Conservation (phyloP, 352 stramenopile genomes). For the Albugo laibachii region DNA sequence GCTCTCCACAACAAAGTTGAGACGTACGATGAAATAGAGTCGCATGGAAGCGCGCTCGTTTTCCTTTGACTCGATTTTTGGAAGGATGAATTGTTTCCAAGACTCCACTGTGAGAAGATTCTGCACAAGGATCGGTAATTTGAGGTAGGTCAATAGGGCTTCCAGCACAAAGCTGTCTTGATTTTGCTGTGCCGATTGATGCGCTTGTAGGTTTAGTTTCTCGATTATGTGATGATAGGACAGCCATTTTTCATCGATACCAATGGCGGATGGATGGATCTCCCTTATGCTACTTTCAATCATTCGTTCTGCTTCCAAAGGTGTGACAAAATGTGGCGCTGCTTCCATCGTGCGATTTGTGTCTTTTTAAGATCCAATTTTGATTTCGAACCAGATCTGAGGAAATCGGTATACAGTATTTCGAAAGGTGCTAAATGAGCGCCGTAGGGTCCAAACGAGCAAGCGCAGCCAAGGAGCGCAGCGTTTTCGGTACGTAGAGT, state of each 20-base stretch:
- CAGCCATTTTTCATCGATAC: conserved; percentile 49
- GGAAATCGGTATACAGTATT: too few species aligned
- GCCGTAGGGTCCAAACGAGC: too few species aligned
- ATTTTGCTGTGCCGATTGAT: conserved; percentile 78
- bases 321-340: conserved; percentile 39
- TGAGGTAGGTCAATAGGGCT: conserved; percentile 80
- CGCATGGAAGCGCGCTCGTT: conserved; percentile 45
- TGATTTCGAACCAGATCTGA: too few species aligned
- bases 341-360: background rate
- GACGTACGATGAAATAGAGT: conserved; percentile 79
- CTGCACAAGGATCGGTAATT: conserved; percentile 69
- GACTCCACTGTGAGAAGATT: conserved; percentile 81
- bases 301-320: conserved; percentile 62
- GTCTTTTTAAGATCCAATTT: too few species aligned
- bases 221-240: conserved; percentile 74
- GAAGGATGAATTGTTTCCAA: conserved; percentile 75
- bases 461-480: conserved; percentile 47
- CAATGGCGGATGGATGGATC: conserved; percentile 41
- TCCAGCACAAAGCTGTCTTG: conserved; percentile 90
- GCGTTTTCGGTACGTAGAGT: conserved; percentile 50
- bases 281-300: conserved; percentile 40
- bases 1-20: background rate
- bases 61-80: conserved; percentile 26
- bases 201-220: conserved; percentile 86
- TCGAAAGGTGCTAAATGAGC: too few species aligned